A percentile compares a stretch with the other conserved stretches of the same genome.
These are phyloP conservation scores for Penicillium steckii DNA, from an alignment of 495 filamentous ascomycete genomes.

Conservation along the genomic window DNA sequence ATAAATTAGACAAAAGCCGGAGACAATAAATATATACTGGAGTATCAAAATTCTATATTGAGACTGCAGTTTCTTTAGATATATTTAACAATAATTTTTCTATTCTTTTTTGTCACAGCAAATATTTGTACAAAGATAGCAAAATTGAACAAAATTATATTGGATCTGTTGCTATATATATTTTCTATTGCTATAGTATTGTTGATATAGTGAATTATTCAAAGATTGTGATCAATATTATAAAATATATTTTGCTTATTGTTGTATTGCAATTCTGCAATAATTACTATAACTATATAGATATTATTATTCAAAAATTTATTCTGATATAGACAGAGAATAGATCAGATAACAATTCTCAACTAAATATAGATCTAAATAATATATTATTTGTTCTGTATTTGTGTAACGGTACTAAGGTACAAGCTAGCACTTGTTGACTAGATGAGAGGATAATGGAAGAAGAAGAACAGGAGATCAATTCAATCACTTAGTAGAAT, in stretches of 20 bases:
- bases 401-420: constrained; percentile 10
- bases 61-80: constrained; percentile 12
- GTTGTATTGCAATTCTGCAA: constrained; percentile 10
- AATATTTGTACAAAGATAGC: constrained; percentile 13
- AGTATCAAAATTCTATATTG: constrained; percentile 19
- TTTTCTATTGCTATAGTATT: constrained; percentile 21
- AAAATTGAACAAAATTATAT: constrained; percentile 18
- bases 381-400: constrained; percentile 14
- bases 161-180: constrained; percentile 13
- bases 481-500: too few species aligned
- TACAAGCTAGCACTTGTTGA: constrained; percentile 12
- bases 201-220: constrained; percentile 15
- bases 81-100: constrained; percentile 7
- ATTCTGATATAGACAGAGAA: constrained; percentile 4
- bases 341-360: constrained; percentile 11
- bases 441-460: too few species aligned
- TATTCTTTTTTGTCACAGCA: constrained; percentile 5
- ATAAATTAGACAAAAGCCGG: constrained; percentile 12
- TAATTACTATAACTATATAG: constrained; percentile 2
- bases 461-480: too few species aligned
- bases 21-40: constrained; percentile 13
- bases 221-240: constrained; percentile 17
- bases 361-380: constrained; percentile 6
- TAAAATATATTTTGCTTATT: constrained; percentile 20
- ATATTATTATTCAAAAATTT: neutral